phyloP scores from a whole-genome alignment of 768 basidiomycete species.

The Macrolepiota dolichaula region DNA sequence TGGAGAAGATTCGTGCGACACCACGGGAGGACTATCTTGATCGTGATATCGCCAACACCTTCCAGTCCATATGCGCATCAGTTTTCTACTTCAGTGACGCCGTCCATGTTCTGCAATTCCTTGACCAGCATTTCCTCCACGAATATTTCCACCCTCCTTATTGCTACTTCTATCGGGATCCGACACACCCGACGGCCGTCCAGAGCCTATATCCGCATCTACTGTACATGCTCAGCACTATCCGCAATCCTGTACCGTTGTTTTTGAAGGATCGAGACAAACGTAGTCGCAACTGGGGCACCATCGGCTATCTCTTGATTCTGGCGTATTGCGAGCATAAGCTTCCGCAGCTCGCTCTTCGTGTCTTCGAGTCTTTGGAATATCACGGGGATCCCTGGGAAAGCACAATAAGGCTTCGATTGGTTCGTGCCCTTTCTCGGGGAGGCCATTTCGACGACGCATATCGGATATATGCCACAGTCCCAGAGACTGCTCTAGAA shows the following conservation, averaged over 20 bases:
- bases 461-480: slow-evolving; percentile 8
- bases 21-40: not conserved
- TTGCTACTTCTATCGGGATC: not conserved
- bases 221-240: slow-evolving; percentile 4
- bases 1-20: not conserved
- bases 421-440: slow-evolving; percentile 10
- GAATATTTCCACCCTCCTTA: slow-evolving; percentile 11
- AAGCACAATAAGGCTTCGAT: slow-evolving; percentile 14
- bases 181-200: not conserved
- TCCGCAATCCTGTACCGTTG: slow-evolving; percentile 1
- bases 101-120: slow-evolving; percentile 7
- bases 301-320: not conserved
- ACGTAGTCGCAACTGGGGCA: not conserved
- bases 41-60: not conserved
- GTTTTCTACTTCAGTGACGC: slow-evolving; percentile 7
- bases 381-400: slow-evolving; percentile 15
- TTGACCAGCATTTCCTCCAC: slow-evolving; percentile 1
- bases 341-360: slow-evolving; percentile 3
- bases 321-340: slow-evolving; percentile 9
- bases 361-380: slow-evolving; percentile 15
- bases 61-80: not conserved
- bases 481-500: not conserved
- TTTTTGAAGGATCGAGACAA: not conserved
- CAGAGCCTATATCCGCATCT: slow-evolving; percentile 18
- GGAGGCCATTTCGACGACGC: slow-evolving; percentile 10